Conservation (phyloP, 2,329 filamentous ascomycete species). For the Ophiostoma sp. region DNA sequence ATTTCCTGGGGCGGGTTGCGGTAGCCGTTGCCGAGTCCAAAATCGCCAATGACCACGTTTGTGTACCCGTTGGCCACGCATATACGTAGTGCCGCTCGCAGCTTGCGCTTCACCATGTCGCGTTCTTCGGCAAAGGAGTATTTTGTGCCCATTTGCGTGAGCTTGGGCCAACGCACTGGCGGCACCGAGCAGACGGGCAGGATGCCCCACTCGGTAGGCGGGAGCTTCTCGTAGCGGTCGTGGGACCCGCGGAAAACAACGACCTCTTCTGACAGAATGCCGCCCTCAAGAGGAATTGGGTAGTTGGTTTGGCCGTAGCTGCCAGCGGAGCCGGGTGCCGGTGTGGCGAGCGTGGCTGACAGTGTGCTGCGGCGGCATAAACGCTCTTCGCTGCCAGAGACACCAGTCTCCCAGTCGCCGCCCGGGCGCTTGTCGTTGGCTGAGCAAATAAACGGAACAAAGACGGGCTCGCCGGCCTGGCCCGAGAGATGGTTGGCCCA, state of each 20-base stretch:
- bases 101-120: slow-evolving; percentile 71
- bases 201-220: slow-evolving; percentile 53
- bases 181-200: slow-evolving; percentile 74
- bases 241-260: slow-evolving; percentile 73
- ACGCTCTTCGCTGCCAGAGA: slow-evolving; percentile 68
- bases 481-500: slow-evolving; percentile 49
- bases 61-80: slow-evolving; percentile 61
- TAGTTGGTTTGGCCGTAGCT: slow-evolving; percentile 57
- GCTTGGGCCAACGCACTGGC: slow-evolving; percentile 71
- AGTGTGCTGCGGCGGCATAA: slow-evolving; percentile 74
- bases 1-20: slow-evolving; percentile 66
- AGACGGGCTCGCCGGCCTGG: slow-evolving; percentile 41
- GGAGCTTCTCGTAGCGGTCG: slow-evolving; percentile 61
- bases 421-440: slow-evolving; percentile 76
- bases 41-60: slow-evolving; percentile 63
- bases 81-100: slow-evolving; percentile 69
- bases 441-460: slow-evolving; percentile 67
- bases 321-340: slow-evolving; percentile 46
- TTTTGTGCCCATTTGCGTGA: slow-evolving; percentile 64
- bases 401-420: slow-evolving; percentile 72
- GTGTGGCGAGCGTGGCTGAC: slow-evolving; percentile 65
- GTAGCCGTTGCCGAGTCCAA: slow-evolving; percentile 63
- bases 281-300: slow-evolving; percentile 68
- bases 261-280: slow-evolving; percentile 68
- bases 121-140: slow-evolving; percentile 73